Evolutionary conservation across 345 rosid species (phyloP), one percentile per base, ranked within the genome.

Genomic region (Sonneratia caseolaris): DNA sequence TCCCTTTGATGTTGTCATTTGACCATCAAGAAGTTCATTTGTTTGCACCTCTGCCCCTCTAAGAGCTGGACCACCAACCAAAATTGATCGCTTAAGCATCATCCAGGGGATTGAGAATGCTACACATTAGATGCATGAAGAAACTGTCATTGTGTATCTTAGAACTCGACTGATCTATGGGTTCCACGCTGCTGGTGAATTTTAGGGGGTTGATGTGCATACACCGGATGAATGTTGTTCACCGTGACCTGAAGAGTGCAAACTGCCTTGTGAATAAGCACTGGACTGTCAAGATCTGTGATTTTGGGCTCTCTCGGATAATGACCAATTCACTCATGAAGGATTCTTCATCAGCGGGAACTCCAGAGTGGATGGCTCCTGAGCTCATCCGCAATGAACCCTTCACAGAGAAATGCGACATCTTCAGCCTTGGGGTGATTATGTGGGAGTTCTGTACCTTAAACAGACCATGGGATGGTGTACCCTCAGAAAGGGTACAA

Each of bases 351-450:
- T 91, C 96, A 64, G 98, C 98, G 32, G 99, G 99, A 81, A 92
- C 99, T 51, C 99, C 97, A 16, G 98, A 92, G 79, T 96, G 99
- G 99, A 96, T 96, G 99, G 98, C 97, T 73, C 99, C 99, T 36
- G 98, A 92, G 70, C 99, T 96, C 59, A 88, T 89, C 65, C 92
- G 96, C 35, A 90, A 89, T 48, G 97, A 92, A 68, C 93, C 94
- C 48, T 92, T 96, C 81, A 86, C 19, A 24, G 96, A 89, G 79
- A 96, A 96, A 77, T 96, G 95, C 12, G 99, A 96, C 80, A 96
- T 92, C 83, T 96, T 96, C 82, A 96, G 99, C 83, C 84, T 96
- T 42, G 99, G 99, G 69, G 97, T 96, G 36, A 91, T 96, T 73
- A 92, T 92, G 93, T 96, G 99, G 98, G 99, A 96, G 76, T 90